Percentiles rank a stretch among this genome's conserved stretches.
Conservation (phyloP, 1,284 basidiomycete genomes). For the Fomitopsis betulina region DNA sequence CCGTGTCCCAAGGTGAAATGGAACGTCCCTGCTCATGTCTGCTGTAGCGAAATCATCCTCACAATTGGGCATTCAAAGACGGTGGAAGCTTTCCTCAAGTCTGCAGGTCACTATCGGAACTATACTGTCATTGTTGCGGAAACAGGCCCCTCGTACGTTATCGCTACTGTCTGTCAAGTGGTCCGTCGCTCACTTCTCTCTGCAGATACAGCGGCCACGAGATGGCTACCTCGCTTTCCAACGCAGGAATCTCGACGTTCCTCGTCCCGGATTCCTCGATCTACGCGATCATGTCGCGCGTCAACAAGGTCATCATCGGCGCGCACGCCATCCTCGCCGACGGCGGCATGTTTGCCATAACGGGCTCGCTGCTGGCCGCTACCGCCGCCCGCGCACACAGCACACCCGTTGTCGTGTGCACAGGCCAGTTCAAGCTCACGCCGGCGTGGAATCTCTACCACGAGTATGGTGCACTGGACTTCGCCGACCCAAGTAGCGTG, state of each 20-base stretch:
- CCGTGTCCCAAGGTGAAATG: not conserved
- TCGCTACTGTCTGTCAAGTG: not conserved
- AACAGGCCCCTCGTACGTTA: conserved; percentile 76
- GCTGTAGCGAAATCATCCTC: conserved; percentile 85
- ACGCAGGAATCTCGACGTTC: conserved; percentile 85
- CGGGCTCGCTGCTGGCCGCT: conserved; percentile 81
- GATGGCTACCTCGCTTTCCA: conserved; percentile 78
- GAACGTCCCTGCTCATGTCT: not conserved
- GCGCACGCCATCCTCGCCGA: conserved; percentile 94
- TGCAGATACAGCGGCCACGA: conserved; percentile 79
- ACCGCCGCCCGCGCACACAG: conserved; percentile 90
- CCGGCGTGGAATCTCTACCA: conserved; percentile 92
- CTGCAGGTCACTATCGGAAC: conserved; percentile 86
- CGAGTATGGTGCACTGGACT: conserved; percentile 83
- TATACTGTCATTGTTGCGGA: conserved; percentile 97
- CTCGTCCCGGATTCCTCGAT: conserved; percentile 95
- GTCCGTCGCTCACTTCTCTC: not conserved
- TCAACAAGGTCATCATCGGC: conserved; percentile 94
- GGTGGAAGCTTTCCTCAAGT: conserved; percentile 90
- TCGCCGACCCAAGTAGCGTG: conserved; percentile 82
- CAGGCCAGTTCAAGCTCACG: conserved; percentile 95
- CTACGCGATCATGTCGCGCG: conserved; percentile 93
- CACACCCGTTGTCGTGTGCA: conserved; percentile 91
- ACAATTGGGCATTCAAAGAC: conserved; percentile 94
- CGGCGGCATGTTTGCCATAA: conserved; percentile 88